Base-by-base conservation (phyloP, 805 yeast species). In the Yarrowia bubula region DNA sequence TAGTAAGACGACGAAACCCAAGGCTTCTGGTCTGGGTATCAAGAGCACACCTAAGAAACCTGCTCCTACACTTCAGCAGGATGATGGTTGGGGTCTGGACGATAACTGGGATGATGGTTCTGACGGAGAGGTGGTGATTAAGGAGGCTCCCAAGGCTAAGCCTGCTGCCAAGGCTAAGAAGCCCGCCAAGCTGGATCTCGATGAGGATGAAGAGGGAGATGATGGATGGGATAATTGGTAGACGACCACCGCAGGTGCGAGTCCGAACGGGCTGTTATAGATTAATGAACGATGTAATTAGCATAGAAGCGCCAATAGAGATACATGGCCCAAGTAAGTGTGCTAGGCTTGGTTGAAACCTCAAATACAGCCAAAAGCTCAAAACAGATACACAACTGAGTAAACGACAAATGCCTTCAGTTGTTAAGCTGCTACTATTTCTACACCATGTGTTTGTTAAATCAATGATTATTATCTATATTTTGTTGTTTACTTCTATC, bases 121-220 rank as follows among this genome's bases (percentile, higher is more conserved):
- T 43, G 64, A 58, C 14, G 64, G 64, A 4, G 64, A 58, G 51
- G 64, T 58, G 14, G 64, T 58, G 13, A 33, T 55, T 28, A 55
- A 55, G 47, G 61, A 55, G 38, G 18, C 58, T 3, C 47, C 64
- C 37, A 58, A 43, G 22, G 15, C 51, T 33, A 58, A 58, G 35
- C 64, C 64, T 17, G 41, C 46, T 18, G 35, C 41, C 28, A 58
- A 58, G 18, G 28, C 50, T n/a, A 58, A 58, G 51, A 58, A 58
- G 51, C 41, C 50, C 13, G 43, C 41, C 41, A 58, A 43, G 41
- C 43, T 58, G 38, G 67, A 68, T 17, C 57, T 41, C 13, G 67
- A 53, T 13, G 65, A 63, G 17, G 67, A 64, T 4, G 66, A 60
- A 15, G 70, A 68, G 31, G 70, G 60, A 41, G 68, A 66, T 32